Evolutionary conservation across 2,329 filamentous ascomycete species (phyloP).

Genomic region (Aspergillus sp.): DNA sequence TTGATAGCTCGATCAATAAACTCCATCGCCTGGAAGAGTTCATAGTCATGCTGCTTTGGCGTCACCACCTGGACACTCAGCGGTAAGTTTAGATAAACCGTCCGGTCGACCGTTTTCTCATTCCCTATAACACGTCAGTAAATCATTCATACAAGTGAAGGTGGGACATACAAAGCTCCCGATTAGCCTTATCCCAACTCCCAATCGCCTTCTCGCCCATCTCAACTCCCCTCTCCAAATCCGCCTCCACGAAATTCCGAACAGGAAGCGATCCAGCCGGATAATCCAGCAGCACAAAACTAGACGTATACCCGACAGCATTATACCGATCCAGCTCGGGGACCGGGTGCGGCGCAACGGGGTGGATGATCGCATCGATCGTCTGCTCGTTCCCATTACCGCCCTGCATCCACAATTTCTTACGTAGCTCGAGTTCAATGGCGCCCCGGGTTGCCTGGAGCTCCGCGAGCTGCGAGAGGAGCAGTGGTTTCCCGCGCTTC

Average conservation of each 20-base stretch:
- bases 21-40: constrained; percentile 55
- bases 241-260: constrained; percentile 47
- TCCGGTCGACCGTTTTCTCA: constrained; percentile 52
- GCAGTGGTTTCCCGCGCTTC: constrained; percentile 48
- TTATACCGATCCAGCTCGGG: constrained; percentile 64
- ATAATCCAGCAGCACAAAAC: constrained; percentile 63
- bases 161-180: constrained; percentile 55
- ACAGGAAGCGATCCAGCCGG: constrained; percentile 60
- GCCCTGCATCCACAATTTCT: constrained; percentile 52
- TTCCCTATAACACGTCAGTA: constrained; percentile 33
- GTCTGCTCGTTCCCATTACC: constrained; percentile 11
- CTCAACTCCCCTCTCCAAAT: constrained; percentile 51
- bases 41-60: constrained; percentile 55
- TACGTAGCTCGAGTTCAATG: constrained; percentile 56
- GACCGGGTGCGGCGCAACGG: constrained; percentile 63
- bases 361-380: constrained; percentile 63
- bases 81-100: constrained; percentile 55
- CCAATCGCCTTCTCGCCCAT: constrained; percentile 44
- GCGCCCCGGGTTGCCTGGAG: constrained; percentile 54
- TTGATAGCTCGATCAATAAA: constrained; percentile 47
- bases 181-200: constrained; percentile 62
- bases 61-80: constrained; percentile 59
- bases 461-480: constrained; percentile 50
- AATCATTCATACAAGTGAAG: no score
- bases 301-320: constrained; percentile 61